Percentiles rank a stretch among this genome's conserved stretches.
These are phyloP conservation scores for Alternaria solani DNA, from an alignment of 2,329 filamentous ascomycete genomes.

Conservation along the genomic window DNA sequence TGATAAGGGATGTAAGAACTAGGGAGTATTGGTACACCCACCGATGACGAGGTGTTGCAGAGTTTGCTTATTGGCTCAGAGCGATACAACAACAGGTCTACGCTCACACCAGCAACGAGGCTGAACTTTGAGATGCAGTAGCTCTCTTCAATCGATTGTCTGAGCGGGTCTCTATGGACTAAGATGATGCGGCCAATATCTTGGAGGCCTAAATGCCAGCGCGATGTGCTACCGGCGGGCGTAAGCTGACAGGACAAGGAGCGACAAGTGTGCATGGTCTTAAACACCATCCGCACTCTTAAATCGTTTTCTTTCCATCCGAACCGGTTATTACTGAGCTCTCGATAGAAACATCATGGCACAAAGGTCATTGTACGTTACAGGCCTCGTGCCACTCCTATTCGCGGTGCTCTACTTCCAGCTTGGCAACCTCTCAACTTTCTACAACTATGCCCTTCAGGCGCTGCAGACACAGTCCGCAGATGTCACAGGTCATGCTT, in stretches of 20 bases:
- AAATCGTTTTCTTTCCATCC: not conserved
- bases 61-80: not conserved
- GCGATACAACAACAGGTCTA: not conserved
- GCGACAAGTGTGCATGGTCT: not conserved
- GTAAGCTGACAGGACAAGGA: not conserved
- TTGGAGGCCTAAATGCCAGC: slow-evolving; percentile 1
- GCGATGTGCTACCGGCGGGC: not conserved
- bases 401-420: not conserved
- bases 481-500: not conserved
- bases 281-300: not conserved
- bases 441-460: not conserved
- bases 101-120: not conserved
- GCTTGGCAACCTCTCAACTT: not conserved
- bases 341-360: not conserved
- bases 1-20: not conserved
- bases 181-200: not conserved
- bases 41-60: not conserved
- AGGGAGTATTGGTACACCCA: not conserved
- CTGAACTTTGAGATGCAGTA: not conserved
- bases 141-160: not conserved
- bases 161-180: not conserved
- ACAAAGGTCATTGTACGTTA: not conserved
- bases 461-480: not conserved
- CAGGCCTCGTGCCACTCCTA: not conserved
- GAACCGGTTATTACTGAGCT: not conserved